These are phyloP conservation scores for Mariannaea sp. DNA, from an alignment of 2,329 filamentous ascomycete genomes.

Conservation along the genomic window DNA sequence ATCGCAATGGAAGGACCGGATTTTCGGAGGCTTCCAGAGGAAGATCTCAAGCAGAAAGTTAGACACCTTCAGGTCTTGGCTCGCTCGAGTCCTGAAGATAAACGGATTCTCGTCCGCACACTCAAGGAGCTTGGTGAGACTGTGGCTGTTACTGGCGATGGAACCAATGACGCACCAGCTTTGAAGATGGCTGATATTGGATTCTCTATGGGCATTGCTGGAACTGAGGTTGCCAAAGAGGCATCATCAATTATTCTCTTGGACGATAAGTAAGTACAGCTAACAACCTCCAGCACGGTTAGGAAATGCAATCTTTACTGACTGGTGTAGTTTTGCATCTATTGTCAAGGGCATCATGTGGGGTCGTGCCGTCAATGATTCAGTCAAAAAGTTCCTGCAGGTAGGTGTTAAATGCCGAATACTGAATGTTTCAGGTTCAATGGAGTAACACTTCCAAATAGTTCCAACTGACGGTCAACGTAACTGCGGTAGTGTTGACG, in stretches of 20 bases:
- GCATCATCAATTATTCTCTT: conserved; percentile 66
- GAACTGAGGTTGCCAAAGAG: conserved; percentile 67
- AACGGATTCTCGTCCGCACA: conserved; percentile 64
- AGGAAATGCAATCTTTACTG: conserved; percentile 1
- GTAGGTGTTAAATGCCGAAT: conserved; percentile 28
- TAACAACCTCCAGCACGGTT: background rate
- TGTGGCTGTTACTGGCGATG: conserved; percentile 64
- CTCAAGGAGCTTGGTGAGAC: conserved; percentile 67
- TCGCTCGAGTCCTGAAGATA: conserved; percentile 69
- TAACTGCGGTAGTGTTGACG: conserved; percentile 63
- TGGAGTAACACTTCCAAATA: conserved; percentile 35
- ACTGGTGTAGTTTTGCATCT: conserved; percentile 49
- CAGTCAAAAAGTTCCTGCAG: conserved; percentile 68
- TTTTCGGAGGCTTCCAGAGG: conserved; percentile 62
- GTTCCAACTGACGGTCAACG: conserved; percentile 67
- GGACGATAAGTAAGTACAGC: conserved; percentile 55
- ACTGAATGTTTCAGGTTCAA: background rate
- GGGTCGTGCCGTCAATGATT: conserved; percentile 67
- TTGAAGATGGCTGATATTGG: conserved; percentile 66
- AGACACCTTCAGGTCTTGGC: conserved; percentile 67
- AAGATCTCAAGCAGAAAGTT: conserved; percentile 58
- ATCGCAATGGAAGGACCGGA: conserved; percentile 61
- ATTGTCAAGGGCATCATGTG: conserved; percentile 66
- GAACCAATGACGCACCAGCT: conserved; percentile 65
- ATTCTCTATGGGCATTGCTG: conserved; percentile 68